Percentiles rank a stretch among this genome's conserved stretches.
phyloP scores from a whole-genome alignment of 2,329 filamentous ascomycete species.

The Fusarium concolor region DNA sequence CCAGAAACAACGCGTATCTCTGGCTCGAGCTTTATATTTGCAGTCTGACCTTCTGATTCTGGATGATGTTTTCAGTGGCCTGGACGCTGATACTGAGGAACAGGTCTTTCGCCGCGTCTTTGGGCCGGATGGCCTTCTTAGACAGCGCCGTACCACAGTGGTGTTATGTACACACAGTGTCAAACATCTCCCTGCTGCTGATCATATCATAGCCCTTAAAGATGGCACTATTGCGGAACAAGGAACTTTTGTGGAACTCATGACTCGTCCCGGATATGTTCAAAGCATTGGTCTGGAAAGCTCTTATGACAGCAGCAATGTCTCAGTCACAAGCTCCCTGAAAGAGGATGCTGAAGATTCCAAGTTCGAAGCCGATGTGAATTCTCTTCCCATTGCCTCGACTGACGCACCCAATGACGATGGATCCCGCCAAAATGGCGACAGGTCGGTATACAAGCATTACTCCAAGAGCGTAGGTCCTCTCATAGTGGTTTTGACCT shows the following conservation, averaged over 20 bases:
- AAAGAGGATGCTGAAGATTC: background rate
- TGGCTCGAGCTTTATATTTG: conserved; percentile 60
- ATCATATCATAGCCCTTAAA: conserved; percentile 61
- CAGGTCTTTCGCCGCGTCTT: conserved; percentile 58
- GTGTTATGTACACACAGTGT: conserved; percentile 54
- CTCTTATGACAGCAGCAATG: background rate
- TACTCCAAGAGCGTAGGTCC: conserved; percentile 49
- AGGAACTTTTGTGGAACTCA: conserved; percentile 45
- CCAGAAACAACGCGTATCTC: conserved; percentile 52
- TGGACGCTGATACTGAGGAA: conserved; percentile 58
- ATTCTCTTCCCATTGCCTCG: background rate
- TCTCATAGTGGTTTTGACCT: conserved; percentile 36
- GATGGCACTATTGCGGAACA: conserved; percentile 57
- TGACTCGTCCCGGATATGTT: conserved; percentile 52
- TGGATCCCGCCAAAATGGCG: conserved; percentile 46
- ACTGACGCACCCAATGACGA: conserved; percentile 27
- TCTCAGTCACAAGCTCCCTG: background rate
- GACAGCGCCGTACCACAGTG: conserved; percentile 52
- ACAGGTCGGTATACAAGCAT: conserved; percentile 51
- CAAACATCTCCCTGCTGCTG: conserved; percentile 50
- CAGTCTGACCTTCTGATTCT: conserved; percentile 55
- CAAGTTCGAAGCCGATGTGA: background rate
- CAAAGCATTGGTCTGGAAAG: conserved; percentile 51
- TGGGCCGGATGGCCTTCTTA: conserved; percentile 55
- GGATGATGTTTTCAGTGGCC: conserved; percentile 59